Evolutionary conservation across 352 stramenopile species (phyloP), one percentile per base, ranked within the genome.

Genomic region (Globisporangium splendens): DNA sequence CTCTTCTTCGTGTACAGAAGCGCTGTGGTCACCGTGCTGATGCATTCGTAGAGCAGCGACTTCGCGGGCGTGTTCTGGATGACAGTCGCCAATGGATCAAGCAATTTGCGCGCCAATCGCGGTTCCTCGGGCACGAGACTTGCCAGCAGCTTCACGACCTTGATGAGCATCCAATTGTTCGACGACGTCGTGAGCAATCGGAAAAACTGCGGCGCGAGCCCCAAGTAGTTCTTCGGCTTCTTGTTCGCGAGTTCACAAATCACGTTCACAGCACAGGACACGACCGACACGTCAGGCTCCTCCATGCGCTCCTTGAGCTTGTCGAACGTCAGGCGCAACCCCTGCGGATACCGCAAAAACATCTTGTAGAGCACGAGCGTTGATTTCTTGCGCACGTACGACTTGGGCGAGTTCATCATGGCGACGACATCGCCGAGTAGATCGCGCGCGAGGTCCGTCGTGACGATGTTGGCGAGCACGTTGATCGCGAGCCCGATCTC

Each of bases 111-210:
- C 1, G 97, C 97, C 24, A 99, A 77, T 15, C 97, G 83, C 15
- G 97, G 97, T 74, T 99, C 97, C 66, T 99, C 95, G 0, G 96
- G 89, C 38, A 99, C 96, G 14, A 99, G 75, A 28, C 90, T 96
- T 24, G 94, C 95, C 61, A 99, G 75, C 44, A 99, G 86, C 77
- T 99, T 99, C 50, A 99, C 97, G 8, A 99, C 96, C 76, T 99
- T 99, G 80, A 99, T 99, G 54, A 99, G 88, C 96, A 99, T 99
- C 97, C 97, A 99, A 77, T 99, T 99, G 77, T 99, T 99, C 59
- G 88, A 97, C 10, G 88, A 98, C 46, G 91, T 98, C 28, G 95
- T 99, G 41, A 99, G 80, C 31, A 99, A 73, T 35, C 96, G 86
- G 88, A 99, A 99, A 73, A 99, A 99, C 50, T 98, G 86, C 13